A percentile compares a stretch with the other conserved stretches of the same genome.
These are phyloP conservation scores for Fusarium chlamydosporum DNA, from an alignment of 2,329 filamentous ascomycete species.

Conservation along the genomic window DNA sequence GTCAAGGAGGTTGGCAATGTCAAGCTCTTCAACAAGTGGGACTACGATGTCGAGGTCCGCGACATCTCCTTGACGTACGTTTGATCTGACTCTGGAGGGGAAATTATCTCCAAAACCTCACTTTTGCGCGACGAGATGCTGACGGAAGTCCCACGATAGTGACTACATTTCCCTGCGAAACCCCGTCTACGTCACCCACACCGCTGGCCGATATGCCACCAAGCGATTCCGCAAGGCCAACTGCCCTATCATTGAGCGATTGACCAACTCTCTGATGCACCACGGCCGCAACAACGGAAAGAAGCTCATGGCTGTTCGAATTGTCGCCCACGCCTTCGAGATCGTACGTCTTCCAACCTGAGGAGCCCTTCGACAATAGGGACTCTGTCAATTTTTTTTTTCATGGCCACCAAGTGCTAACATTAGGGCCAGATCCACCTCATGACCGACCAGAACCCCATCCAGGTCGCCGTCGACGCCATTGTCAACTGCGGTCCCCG, in stretches of 20 bases:
- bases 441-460: slow-evolving; percentile 99
- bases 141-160: slow-evolving; percentile 67
- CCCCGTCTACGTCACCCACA: slow-evolving; percentile 99
- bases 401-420: slow-evolving; percentile 48
- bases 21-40: slow-evolving; percentile 98
- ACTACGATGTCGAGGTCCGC: slow-evolving; percentile 99
- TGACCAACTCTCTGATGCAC: slow-evolving; percentile 99
- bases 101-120: slow-evolving; percentile 34
- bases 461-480: slow-evolving; percentile 99
- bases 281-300: slow-evolving; percentile 99
- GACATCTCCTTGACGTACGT: slow-evolving; percentile 99
- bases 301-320: slow-evolving; percentile 99
- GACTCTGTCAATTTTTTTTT: slow-evolving; percentile 7
- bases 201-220: slow-evolving; percentile 96
- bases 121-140: slow-evolving; percentile 50
- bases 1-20: slow-evolving; percentile 88
- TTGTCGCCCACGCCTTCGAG: slow-evolving; percentile 98
- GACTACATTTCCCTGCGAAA: slow-evolving; percentile 99
- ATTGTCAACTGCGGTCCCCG: slow-evolving; percentile 99
- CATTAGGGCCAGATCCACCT: slow-evolving; percentile 85
- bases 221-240: slow-evolving; percentile 99
- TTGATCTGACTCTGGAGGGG: slow-evolving; percentile 22
- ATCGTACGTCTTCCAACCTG: slow-evolving; percentile 80
- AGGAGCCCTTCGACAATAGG: slow-evolving; percentile 14
- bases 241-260: slow-evolving; percentile 99